Conservation (phyloP, 306 rosid species). For the Morella rubra region DNA sequence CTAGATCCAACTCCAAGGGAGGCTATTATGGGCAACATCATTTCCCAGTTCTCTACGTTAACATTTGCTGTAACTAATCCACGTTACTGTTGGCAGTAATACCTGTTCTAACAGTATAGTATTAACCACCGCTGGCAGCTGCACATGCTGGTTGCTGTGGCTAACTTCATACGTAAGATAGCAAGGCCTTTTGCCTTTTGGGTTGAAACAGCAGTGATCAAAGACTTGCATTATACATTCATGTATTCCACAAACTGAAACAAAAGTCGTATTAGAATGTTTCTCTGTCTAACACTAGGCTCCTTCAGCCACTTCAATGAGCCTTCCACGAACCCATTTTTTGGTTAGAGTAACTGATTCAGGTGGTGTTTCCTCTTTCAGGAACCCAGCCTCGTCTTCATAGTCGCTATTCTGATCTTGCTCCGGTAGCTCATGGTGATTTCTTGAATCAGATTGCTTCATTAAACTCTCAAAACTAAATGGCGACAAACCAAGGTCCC, state of each 20-base stretch:
- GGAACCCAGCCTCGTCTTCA: constrained; percentile 36
- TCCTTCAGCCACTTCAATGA: constrained; percentile 63
- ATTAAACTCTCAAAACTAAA: constrained; percentile 37
- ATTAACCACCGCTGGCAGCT: constrained; percentile 5
- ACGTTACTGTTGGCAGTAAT: background rate
- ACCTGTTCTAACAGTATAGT: background rate
- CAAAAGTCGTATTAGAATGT: constrained; percentile 2
- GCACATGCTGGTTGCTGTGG: constrained; percentile 11
- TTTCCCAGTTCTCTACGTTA: too few species aligned
- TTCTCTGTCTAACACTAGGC: constrained; percentile 28
- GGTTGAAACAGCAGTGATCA: constrained; percentile 2
- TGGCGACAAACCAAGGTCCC: constrained; percentile 34
- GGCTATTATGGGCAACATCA: too few species aligned
- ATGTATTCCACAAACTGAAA: constrained; percentile 19
- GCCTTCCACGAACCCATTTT: constrained; percentile 91
- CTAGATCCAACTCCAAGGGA: too few species aligned
- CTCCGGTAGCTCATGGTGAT: constrained; percentile 24
- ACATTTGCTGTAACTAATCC: background rate
- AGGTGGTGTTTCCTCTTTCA: constrained; percentile 36
- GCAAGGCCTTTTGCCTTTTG: background rate
- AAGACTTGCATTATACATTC: background rate
- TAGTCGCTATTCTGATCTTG: constrained; percentile 32
- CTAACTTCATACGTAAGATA: constrained; percentile 7
- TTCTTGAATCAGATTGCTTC: constrained; percentile 28
- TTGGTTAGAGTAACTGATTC: constrained; percentile 41